These are phyloP conservation scores for Mortierella sp. DNA, from an alignment of 371 early-diverging fungal genomes.

Conservation along the genomic window DNA sequence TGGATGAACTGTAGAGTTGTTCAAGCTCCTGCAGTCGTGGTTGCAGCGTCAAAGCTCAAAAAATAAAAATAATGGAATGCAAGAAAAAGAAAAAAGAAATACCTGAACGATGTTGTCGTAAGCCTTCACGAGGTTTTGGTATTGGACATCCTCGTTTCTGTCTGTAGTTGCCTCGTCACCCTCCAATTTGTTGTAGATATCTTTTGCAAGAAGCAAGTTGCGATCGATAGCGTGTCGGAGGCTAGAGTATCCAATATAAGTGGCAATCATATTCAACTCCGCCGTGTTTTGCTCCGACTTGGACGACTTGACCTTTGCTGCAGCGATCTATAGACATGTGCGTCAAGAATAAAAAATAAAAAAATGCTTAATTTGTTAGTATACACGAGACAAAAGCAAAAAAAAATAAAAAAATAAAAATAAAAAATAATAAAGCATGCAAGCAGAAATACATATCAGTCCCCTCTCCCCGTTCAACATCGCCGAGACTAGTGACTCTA, in stretches of 20 bases:
- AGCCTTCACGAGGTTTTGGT: constrained; percentile 75
- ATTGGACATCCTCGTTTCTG: constrained; percentile 59
- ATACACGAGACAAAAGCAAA: neutral
- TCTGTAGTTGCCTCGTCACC: constrained; percentile 32
- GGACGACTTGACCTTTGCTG: constrained; percentile 79
- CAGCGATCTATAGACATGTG: constrained; percentile 59
- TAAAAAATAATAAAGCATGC: neutral
- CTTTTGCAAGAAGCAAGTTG: constrained; percentile 61
- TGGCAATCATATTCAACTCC: constrained; percentile 67
- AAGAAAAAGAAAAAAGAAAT: constrained; percentile 17
- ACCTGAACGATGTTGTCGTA: constrained; percentile 79
- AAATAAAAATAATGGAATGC: no score
- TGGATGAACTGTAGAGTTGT: no score
- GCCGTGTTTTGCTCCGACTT: constrained; percentile 75
- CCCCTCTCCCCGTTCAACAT: neutral
- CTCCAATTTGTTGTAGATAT: constrained; percentile 52
- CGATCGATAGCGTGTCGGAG: constrained; percentile 69
- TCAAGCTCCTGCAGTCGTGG: no score
- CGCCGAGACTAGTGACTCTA: neutral
- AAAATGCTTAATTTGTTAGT: neutral
- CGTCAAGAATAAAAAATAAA: no score
- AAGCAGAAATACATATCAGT: neutral
- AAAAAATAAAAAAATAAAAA: neutral
- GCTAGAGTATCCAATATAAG: constrained; percentile 69
- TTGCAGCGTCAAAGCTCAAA: neutral